phyloP scores from a whole-genome alignment of 208 protist genomes.

The Angomonas deanei region DNA sequence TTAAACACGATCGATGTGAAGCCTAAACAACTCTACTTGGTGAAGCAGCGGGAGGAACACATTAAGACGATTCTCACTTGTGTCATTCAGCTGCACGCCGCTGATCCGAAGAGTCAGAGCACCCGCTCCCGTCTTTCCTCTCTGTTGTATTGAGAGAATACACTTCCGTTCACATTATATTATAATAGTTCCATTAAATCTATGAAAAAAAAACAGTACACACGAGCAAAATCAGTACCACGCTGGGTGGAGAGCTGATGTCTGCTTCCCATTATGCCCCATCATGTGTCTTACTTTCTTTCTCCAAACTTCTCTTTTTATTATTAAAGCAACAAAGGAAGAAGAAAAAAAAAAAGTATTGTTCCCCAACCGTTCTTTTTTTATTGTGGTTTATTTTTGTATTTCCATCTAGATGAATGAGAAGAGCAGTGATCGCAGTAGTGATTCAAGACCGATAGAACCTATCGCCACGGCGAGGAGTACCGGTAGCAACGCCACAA shows the following conservation, averaged over 20 bases:
- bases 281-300: conserved; percentile 2
- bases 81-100: conserved; percentile 56
- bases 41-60: conserved; percentile 38
- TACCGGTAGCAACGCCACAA: neutral
- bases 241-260: neutral
- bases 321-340: neutral
- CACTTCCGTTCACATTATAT: no score
- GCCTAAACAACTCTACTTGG: conserved; percentile 15
- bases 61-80: conserved; percentile 54
- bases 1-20: conserved; percentile 11
- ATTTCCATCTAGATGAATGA: neutral
- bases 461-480: neutral
- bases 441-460: neutral
- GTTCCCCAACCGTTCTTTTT: no score
- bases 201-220: no score
- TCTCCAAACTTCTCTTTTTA: neutral
- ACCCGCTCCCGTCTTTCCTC: conserved; percentile 65
- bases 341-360: no score
- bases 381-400: neutral
- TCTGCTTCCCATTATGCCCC: neutral
- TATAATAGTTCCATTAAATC: neutral
- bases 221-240: no score
- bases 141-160: conserved; percentile 47
- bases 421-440: neutral
- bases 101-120: conserved; percentile 53